These are phyloP conservation scores for Lenzites betulinus DNA, from an alignment of 768 basidiomycete genomes.

Conservation along the genomic window DNA sequence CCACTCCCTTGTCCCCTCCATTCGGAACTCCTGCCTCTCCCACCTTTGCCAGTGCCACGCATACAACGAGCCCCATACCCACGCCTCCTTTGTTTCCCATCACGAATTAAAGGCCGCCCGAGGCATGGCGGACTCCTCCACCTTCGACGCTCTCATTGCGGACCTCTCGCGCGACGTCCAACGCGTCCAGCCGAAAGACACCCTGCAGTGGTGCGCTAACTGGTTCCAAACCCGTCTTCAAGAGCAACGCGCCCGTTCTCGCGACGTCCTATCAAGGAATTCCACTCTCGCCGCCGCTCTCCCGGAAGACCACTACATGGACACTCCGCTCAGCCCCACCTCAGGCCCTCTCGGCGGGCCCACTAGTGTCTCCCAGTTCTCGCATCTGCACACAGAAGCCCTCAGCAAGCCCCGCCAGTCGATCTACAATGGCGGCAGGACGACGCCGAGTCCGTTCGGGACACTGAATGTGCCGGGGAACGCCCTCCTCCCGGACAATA, in stretches of 20 bases:
- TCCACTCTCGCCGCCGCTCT: constrained; percentile 52
- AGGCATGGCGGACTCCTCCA: constrained; percentile 49
- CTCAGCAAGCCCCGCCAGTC: constrained; percentile 55
- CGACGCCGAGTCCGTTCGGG: constrained; percentile 68
- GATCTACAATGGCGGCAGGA: constrained; percentile 46
- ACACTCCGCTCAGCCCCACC: constrained; percentile 44
- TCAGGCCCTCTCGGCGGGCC: constrained; percentile 36
- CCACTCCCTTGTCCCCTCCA: constrained; percentile 9
- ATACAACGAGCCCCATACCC: not conserved
- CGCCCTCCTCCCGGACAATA: constrained; percentile 61
- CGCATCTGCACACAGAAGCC: constrained; percentile 32
- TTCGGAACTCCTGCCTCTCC: not conserved
- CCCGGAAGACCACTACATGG: constrained; percentile 60
- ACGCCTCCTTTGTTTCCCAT: not conserved
- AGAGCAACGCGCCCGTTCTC: constrained; percentile 75
- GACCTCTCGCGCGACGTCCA: constrained; percentile 87
- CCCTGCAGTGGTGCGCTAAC: constrained; percentile 89
- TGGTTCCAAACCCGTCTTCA: constrained; percentile 93
- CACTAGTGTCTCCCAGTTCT: constrained; percentile 55
- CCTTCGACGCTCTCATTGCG: constrained; percentile 78
- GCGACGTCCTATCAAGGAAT: constrained; percentile 63
- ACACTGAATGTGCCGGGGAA: constrained; percentile 82
- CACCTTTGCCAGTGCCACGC: not conserved
- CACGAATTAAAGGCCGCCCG: not conserved
- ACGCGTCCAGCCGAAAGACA: constrained; percentile 86